A percentile compares a stretch with the other conserved stretches of the same genome.
phyloP scores from a whole-genome alignment of 148 eudicot genomes.

The Pouteria glomerata region DNA sequence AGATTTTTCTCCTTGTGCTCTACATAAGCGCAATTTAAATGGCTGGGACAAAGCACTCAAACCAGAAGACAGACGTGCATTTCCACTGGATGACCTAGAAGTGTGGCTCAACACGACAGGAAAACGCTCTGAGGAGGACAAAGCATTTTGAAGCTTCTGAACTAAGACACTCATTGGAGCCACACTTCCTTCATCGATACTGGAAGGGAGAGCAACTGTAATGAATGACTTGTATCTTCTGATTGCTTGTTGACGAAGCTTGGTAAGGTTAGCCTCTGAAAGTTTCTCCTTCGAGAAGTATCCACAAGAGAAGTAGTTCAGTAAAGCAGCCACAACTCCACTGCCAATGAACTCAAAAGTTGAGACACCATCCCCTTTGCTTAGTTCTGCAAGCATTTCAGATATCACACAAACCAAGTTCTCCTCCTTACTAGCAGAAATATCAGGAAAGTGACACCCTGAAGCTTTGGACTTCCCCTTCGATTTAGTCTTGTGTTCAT shows the following conservation, averaged over 20 bases:
- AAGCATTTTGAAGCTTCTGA: conserved; percentile 90
- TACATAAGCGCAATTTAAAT: conserved; percentile 85
- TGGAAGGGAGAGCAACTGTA: conserved; percentile 60
- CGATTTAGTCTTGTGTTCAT: conserved; percentile 60
- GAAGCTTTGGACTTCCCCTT: conserved; percentile 79
- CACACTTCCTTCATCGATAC: conserved; percentile 37
- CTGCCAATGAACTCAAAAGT: conserved; percentile 97
- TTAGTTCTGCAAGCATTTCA: conserved; percentile 79
- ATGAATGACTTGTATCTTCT: conserved; percentile 79
- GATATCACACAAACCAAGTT: conserved; percentile 58
- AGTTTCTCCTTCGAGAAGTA: conserved; percentile 69
- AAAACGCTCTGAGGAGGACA: conserved; percentile 89
- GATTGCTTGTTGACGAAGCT: conserved; percentile 87
- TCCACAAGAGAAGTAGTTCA: conserved; percentile 87
- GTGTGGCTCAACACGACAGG: conserved; percentile 92
- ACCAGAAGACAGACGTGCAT: conserved; percentile 82
- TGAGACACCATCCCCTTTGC: conserved; percentile 92
- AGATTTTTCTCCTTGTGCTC: conserved; percentile 89
- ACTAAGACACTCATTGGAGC: conserved; percentile 70
- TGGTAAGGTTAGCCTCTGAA: conserved; percentile 69
- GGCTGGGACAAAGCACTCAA: conserved; percentile 86
- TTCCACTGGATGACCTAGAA: conserved; percentile 74
- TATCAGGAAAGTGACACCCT: conserved; percentile 34
- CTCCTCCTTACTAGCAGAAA: conserved; percentile 70
- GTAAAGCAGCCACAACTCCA: conserved; percentile 74